phyloP scores from a whole-genome alignment of 2,329 filamentous ascomycete species.

The Ambrosiella beaveri region DNA sequence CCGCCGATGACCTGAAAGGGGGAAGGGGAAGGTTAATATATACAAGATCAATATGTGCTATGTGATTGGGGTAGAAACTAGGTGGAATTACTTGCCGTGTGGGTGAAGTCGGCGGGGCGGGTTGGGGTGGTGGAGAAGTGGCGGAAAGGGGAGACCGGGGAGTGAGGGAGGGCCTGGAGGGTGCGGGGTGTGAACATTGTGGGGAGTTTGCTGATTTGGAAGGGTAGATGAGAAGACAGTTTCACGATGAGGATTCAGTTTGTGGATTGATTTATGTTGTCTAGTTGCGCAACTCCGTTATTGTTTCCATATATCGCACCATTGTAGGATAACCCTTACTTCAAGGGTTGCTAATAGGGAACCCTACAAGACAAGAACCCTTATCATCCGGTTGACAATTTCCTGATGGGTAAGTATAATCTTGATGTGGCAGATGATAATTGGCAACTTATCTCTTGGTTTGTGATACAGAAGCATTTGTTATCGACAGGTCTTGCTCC shows the following conservation, averaged over 20 bases:
- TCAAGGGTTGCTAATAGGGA: no score
- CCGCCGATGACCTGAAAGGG: conserved; percentile 35
- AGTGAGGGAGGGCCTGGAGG: neutral
- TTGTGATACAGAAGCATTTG: neutral
- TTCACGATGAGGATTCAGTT: neutral
- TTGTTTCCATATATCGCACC: neutral
- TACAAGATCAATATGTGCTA: neutral
- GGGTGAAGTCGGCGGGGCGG: conserved; percentile 26
- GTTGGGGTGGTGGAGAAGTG: conserved; percentile 23
- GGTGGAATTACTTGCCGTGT: conserved; percentile 22
- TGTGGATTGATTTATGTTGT: neutral
- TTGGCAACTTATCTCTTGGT: neutral
- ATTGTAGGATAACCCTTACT: neutral
- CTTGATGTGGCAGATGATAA: neutral
- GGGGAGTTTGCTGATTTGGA: neutral
- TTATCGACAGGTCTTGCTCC: neutral
- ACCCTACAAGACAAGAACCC: no score
- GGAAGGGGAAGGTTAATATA: neutral
- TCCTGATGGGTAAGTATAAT: neutral
- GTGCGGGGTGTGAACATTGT: neutral
- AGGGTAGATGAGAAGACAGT: neutral
- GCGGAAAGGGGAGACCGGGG: neutral
- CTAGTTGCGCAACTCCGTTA: neutral
- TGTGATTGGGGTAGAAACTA: no score
- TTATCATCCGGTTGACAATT: neutral